These are phyloP conservation scores for Pyricularia pennisetigena DNA, from an alignment of 2,329 filamentous ascomycete genomes.

Conservation along the genomic window DNA sequence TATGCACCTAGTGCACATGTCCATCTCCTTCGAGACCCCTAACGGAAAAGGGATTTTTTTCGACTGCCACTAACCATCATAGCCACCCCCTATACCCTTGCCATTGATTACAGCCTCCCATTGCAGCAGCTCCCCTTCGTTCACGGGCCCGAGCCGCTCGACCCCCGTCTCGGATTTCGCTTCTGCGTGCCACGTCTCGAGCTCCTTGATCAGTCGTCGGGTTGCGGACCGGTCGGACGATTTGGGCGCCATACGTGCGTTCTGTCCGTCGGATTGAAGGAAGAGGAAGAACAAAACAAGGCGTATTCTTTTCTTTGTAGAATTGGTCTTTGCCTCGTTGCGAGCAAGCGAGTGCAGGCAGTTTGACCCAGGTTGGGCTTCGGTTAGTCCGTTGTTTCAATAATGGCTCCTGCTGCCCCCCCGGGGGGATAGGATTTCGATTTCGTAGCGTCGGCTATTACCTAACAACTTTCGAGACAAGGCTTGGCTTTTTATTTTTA, in stretches of 20 bases:
- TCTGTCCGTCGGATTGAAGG: background rate
- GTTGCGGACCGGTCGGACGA: slow-evolving; percentile 33
- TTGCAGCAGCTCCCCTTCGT: slow-evolving; percentile 42
- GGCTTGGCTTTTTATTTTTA: background rate
- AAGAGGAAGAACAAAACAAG: background rate
- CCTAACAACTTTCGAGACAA: background rate
- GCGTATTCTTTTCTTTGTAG: background rate
- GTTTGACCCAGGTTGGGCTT: too few species aligned
- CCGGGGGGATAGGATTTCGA: background rate
- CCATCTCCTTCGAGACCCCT: background rate
- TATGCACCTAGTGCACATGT: too few species aligned
- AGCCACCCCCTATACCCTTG: slow-evolving; percentile 42
- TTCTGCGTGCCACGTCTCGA: slow-evolving; percentile 41
- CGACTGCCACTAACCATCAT: slow-evolving; percentile 35
- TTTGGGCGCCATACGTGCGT: slow-evolving; percentile 10
- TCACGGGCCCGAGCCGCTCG: slow-evolving; percentile 46
- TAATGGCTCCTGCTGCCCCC: background rate
- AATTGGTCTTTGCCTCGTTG: background rate
- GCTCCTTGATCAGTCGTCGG: slow-evolving; percentile 48
- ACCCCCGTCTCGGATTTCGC: slow-evolving; percentile 40
- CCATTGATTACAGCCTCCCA: slow-evolving; percentile 55
- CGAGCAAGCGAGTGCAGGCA: background rate
- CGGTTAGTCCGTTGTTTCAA: background rate
- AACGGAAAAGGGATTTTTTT: background rate
- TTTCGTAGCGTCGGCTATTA: background rate